These are phyloP conservation scores for Apiotrichum veenhuisii DNA, from an alignment of 1,284 basidiomycete species.

Conservation along the genomic window DNA sequence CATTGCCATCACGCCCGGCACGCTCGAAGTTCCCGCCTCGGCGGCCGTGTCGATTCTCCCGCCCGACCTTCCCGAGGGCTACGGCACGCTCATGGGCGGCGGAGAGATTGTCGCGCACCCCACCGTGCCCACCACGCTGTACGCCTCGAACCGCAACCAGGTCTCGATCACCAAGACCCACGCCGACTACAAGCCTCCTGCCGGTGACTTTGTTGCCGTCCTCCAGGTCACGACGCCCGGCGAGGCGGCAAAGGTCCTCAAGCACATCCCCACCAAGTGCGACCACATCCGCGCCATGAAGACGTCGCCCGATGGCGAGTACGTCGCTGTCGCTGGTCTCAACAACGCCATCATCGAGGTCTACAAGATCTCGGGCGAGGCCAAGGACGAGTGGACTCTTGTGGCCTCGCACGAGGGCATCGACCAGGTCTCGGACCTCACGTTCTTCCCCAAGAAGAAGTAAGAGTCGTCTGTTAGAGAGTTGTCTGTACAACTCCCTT, in stretches of 20 bases:
- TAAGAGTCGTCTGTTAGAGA: background rate
- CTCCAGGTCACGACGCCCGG: constrained; percentile 32
- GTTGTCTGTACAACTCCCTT: background rate
- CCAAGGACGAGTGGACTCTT: constrained; percentile 39
- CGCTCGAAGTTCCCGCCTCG: constrained; percentile 5
- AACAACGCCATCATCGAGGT: constrained; percentile 41
- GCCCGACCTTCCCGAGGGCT: constrained; percentile 27
- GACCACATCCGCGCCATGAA: constrained; percentile 42
- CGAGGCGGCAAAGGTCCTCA: constrained; percentile 25
- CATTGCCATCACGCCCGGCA: constrained; percentile 30
- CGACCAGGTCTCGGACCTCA: constrained; percentile 52
- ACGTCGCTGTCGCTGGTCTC: constrained; percentile 41
- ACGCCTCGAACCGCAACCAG: constrained; percentile 46
- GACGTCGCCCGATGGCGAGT: constrained; percentile 42
- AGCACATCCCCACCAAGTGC: constrained; percentile 37
- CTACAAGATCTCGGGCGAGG: constrained; percentile 30
- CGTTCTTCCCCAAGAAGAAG: constrained; percentile 13
- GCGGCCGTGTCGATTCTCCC: constrained; percentile 33
- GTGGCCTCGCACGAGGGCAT: constrained; percentile 64
- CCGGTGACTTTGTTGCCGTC: constrained; percentile 44
- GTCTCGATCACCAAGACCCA: constrained; percentile 29
- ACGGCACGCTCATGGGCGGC: constrained; percentile 32
- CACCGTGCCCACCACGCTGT: constrained; percentile 27
- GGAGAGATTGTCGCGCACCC: constrained; percentile 41
- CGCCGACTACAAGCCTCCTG: constrained; percentile 12